Percentiles rank a stretch among this genome's conserved stretches.
phyloP scores from a whole-genome alignment of 768 basidiomycete species.

The Cantharellus anzutake region DNA sequence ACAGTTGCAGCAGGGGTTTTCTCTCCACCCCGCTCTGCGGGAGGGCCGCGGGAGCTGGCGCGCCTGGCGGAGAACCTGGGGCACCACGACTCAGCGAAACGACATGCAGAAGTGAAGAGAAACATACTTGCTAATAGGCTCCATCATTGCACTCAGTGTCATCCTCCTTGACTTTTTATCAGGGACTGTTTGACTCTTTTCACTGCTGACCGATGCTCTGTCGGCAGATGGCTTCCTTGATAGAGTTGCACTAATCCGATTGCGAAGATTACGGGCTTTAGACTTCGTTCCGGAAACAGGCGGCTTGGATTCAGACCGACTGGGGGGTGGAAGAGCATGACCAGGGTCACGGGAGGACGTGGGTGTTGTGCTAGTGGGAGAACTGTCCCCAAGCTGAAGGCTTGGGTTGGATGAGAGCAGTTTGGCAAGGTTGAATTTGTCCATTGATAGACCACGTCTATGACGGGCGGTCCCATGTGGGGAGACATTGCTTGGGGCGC shows the following conservation, averaged over 20 bases:
- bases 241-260: neutral
- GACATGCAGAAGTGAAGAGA: neutral
- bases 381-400: too few species aligned
- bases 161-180: conserved; percentile 27
- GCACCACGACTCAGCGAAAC: too few species aligned
- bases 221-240: conserved; percentile 11
- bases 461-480: conserved; percentile 24
- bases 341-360: neutral
- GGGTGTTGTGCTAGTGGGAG: neutral
- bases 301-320: neutral
- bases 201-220: conserved; percentile 6
- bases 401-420: conserved; percentile 24
- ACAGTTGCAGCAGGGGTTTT: neutral
- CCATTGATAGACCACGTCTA: conserved; percentile 51
- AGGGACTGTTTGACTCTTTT: neutral
- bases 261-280: neutral
- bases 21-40: too few species aligned
- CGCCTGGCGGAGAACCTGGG: too few species aligned
- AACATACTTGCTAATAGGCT: conserved; percentile 42
- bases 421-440: conserved; percentile 63
- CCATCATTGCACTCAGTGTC: conserved; percentile 71
- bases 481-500: neutral
- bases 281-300: conserved; percentile 4
- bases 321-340: neutral
- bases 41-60: too few species aligned